Evolutionary conservation across 192 early-diverging fungal genomes (phyloP), one percentile per base, ranked within the genome.

Genomic region (Chytriomyces sp.): DNA sequence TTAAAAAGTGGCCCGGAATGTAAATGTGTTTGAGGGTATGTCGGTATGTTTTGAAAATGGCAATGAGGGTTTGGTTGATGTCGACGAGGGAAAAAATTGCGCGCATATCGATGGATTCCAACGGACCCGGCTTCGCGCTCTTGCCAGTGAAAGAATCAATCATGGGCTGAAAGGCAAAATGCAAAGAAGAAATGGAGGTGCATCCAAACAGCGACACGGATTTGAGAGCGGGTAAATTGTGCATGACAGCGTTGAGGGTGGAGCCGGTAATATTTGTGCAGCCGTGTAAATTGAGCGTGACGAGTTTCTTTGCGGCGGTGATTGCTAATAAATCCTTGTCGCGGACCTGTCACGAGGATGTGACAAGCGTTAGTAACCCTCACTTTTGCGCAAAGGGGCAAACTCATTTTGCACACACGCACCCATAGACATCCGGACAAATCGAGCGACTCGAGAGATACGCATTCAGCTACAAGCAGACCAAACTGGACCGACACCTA

Each of bases 1-100:
- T 49, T 7, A 74, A 28, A 74, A 74, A 74, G 45, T 74, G 72
- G 20, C 59, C 72, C 8, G 72, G 72, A n/a, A 74, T 74, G n/a
- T 74, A 74, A 1, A 74, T 13, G 44, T 63, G 60, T 20, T 45
- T 24, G 44, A 74, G 72, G 44, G 72, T 63, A 9, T 8, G 9
- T 10, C 61, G 57, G 61, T 20, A 74, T 13, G 50, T 61, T 9
- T 50, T 35, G n/a, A 74, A 74, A 45, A 74, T 74, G 13, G 10
- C 7, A 16, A 10, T 11, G n/a, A 74, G 72, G 20, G 72, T 74
- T 35, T 26, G 9, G 46, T 74, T 74, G 60, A 74, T 63, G n/a
- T 74, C 72, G n/a, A 74, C 72, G 0, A 74, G 72, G 7, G 72
- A 74, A 59, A 74, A 74, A 3, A 74, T 74, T 6, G 16, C 35